A percentile compares a stretch with the other conserved stretches of the same genome.
Evolutionary conservation across 2,329 filamentous ascomycete species (phyloP).

Genomic region (Ophiostoma himal-ulmi): DNA sequence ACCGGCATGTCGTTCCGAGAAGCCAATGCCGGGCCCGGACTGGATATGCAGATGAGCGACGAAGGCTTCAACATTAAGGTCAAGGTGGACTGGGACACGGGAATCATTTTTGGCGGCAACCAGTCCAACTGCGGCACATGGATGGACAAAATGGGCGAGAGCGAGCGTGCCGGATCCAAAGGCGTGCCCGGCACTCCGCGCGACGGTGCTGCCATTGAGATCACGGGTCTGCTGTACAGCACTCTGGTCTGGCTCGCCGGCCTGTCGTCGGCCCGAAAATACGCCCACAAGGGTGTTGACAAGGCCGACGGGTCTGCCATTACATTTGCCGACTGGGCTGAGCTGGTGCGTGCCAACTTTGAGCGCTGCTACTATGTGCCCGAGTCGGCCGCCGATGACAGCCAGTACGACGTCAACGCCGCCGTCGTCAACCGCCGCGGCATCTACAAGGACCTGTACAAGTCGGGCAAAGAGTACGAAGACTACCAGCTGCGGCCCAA

Average conservation of each 20-base stretch:
- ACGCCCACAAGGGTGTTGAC: slow-evolving; percentile 66
- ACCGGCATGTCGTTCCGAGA: slow-evolving; percentile 87
- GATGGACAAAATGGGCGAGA: slow-evolving; percentile 99
- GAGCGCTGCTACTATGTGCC: slow-evolving; percentile 91
- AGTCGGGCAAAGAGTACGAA: slow-evolving; percentile 89
- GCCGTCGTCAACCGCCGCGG: slow-evolving; percentile 79
- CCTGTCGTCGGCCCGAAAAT: slow-evolving; percentile 62
- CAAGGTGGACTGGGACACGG: slow-evolving; percentile 83
- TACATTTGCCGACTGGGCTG: slow-evolving; percentile 72
- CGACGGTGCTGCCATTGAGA: slow-evolving; percentile 91
- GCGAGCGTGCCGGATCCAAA: slow-evolving; percentile 81
- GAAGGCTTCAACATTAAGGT: slow-evolving; percentile 91
- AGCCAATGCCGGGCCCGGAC: slow-evolving; percentile 80
- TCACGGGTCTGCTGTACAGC: slow-evolving; percentile 89
- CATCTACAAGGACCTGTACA: slow-evolving; percentile 97
- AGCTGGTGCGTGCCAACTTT: slow-evolving; percentile 75
- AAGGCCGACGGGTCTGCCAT: slow-evolving; percentile 56
- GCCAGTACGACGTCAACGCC: slow-evolving; percentile 72
- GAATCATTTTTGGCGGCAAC: slow-evolving; percentile 89
- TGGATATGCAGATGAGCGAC: slow-evolving; percentile 89
- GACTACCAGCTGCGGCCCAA: slow-evolving; percentile 96
- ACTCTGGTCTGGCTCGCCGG: slow-evolving; percentile 71
- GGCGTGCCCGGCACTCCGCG: slow-evolving; percentile 93
- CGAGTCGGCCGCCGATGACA: slow-evolving; percentile 60
- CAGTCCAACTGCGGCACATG: slow-evolving; percentile 95